These are phyloP conservation scores for Cystobasidium slooffiae DNA, from an alignment of 1,284 basidiomycete genomes.

Conservation along the genomic window DNA sequence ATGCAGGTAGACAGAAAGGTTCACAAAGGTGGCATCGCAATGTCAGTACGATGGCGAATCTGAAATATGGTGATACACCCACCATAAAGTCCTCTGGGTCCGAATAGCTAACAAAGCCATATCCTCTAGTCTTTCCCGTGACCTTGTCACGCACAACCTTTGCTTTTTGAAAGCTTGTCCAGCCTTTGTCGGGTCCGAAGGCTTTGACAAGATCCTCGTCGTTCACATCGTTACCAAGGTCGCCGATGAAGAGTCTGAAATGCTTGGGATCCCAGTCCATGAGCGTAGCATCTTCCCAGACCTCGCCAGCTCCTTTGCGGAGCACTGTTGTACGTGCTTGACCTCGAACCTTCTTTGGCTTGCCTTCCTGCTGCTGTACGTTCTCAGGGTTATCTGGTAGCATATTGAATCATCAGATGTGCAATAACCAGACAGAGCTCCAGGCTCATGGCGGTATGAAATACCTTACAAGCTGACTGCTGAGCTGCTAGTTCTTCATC, in stretches of 20 bases:
- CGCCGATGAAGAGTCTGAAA: conserved; percentile 97
- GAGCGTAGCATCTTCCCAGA: conserved; percentile 97
- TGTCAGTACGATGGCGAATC: not conserved
- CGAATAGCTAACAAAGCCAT: conserved; percentile 95
- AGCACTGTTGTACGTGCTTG: conserved; percentile 93
- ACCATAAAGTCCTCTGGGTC: conserved; percentile 98
- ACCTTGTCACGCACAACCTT: conserved; percentile 90
- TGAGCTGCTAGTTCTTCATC: conserved; percentile 38
- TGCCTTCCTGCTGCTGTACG: conserved; percentile 15
- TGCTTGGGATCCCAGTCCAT: conserved; percentile 98
- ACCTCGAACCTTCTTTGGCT: conserved; percentile 73
- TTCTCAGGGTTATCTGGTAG: conserved; percentile 33
- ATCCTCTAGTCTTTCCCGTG: conserved; percentile 75
- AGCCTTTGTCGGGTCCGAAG: conserved; percentile 43
- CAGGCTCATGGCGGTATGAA: not conserved
- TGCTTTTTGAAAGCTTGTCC: conserved; percentile 75
- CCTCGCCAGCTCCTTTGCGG: conserved; percentile 89
- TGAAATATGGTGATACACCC: not conserved
- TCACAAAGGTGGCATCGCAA: too few relatives aligned
- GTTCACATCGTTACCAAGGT: conserved; percentile 96
- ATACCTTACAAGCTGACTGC: conserved; percentile 39
- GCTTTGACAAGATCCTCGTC: conserved; percentile 67
- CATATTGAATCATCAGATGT: too few relatives aligned
- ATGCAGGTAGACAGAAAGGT: not conserved
- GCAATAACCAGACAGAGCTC: too few relatives aligned